Percentiles rank a stretch among this genome's conserved stretches.
Evolutionary conservation across 208 protist species (phyloP).

Genomic region (Kentomonas sorsogonicus): DNA sequence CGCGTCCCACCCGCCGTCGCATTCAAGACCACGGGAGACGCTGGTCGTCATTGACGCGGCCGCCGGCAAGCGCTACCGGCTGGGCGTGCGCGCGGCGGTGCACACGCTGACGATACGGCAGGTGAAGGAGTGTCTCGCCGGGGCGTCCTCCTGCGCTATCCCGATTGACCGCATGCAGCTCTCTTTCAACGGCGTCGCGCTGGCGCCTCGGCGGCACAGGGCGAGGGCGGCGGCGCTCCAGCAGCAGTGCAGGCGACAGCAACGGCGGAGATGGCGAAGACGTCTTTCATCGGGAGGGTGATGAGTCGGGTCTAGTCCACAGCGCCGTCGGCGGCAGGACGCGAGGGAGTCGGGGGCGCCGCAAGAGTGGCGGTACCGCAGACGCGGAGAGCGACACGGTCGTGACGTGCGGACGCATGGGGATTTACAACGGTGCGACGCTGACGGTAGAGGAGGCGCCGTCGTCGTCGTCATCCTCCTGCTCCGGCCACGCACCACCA

Average conservation of each 20-base stretch:
- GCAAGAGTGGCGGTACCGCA: too few species aligned
- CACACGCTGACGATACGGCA: slow-evolving; percentile 45
- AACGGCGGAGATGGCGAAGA: too few species aligned
- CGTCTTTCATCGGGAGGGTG: too few species aligned
- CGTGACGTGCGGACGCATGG: slow-evolving; percentile 43
- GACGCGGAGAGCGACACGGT: slow-evolving; percentile 25
- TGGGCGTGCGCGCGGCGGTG: slow-evolving; percentile 50
- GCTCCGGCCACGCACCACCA: too few species aligned
- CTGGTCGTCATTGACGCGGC: slow-evolving; percentile 53
- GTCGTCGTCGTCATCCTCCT: neutral
- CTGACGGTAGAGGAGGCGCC: slow-evolving; percentile 37
- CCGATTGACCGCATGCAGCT: slow-evolving; percentile 35
- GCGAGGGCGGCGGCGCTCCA: too few species aligned
- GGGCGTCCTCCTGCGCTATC: slow-evolving; percentile 40
- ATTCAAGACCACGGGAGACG: slow-evolving; percentile 20
- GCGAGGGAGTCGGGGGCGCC: too few species aligned
- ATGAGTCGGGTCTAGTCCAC: too few species aligned
- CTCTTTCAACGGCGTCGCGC: slow-evolving; percentile 47
- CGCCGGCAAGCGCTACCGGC: slow-evolving; percentile 47
- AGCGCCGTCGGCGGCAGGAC: too few species aligned
- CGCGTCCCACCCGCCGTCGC: too few species aligned
- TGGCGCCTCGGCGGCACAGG: too few species aligned
- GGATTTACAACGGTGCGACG: slow-evolving; percentile 48
- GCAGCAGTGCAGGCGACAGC: too few species aligned
- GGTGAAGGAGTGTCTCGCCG: slow-evolving; percentile 65